phyloP scores from a whole-genome alignment of 768 basidiomycete species.

The Amanita jacksonii region DNA sequence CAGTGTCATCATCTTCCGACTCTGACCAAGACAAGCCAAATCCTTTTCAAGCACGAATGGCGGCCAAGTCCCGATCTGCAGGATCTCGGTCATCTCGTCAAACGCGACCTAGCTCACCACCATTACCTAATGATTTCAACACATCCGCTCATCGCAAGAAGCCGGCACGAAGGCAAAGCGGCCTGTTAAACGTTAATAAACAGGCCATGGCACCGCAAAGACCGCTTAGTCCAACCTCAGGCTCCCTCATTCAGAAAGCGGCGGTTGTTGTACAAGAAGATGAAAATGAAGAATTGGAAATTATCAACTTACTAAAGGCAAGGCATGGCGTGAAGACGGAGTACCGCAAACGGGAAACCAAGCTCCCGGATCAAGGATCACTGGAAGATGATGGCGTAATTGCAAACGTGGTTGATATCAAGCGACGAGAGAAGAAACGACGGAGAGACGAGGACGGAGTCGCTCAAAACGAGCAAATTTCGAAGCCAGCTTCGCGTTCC shows the following conservation, averaged over 20 bases:
- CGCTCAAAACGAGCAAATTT: conserved; percentile 35
- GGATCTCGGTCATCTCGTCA: conserved; percentile 41
- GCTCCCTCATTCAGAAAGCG: conserved; percentile 47
- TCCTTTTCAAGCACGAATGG: conserved; percentile 33
- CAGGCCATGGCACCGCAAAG: conserved; percentile 37
- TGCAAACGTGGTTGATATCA: conserved; percentile 11
- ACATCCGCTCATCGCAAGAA: conserved; percentile 27
- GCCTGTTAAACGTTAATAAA: conserved; percentile 40
- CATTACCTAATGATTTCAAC: conserved; percentile 17
- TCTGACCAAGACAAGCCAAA: conserved; percentile 29
- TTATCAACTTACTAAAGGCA: conserved; percentile 26
- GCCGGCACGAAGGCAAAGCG: conserved; percentile 37
- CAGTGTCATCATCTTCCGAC: conserved; percentile 31
- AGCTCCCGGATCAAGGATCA: conserved; percentile 24
- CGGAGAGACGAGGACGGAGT: conserved; percentile 22
- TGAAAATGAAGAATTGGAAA: conserved; percentile 28
- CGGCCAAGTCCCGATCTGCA: conserved; percentile 38
- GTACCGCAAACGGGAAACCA: conserved; percentile 42
- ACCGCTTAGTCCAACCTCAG: conserved; percentile 60
- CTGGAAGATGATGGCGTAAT: conserved; percentile 14
- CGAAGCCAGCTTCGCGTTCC: conserved; percentile 51
- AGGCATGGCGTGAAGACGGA: conserved; percentile 21
- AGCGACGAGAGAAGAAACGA: conserved; percentile 31
- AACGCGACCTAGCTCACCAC: conserved; percentile 31
- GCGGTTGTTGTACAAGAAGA: conserved; percentile 52